Evolutionary conservation across 306 rosid species (phyloP).

Genomic region (Casuarina glauca): DNA sequence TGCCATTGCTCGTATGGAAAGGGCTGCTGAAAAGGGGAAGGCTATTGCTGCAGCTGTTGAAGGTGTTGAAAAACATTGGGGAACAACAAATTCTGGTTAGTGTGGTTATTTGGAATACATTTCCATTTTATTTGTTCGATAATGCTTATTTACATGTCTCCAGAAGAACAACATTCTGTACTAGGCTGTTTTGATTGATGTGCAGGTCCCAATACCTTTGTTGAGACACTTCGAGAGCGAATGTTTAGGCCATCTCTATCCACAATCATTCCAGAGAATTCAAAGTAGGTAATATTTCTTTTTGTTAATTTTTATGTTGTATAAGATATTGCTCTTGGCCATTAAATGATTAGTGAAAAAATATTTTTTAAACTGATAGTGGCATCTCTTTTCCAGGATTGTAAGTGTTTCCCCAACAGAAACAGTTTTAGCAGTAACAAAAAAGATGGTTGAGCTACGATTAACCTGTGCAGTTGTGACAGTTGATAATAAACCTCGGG

Average conservation of each 20-base stretch:
- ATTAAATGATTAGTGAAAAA: neutral
- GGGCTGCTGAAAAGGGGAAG: conserved; percentile 97
- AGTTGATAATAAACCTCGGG: conserved; percentile 70
- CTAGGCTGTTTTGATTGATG: conserved; percentile 28
- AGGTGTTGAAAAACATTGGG: conserved; percentile 96
- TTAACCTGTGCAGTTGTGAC: conserved; percentile 74
- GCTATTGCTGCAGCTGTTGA: conserved; percentile 99
- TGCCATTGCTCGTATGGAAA: conserved; percentile 96
- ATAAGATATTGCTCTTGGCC: neutral
- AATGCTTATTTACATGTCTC: neutral
- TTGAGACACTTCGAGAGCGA: conserved; percentile 80
- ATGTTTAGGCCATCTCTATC: conserved; percentile 93
- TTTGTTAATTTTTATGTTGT: conserved; percentile 13
- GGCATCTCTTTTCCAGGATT: conserved; percentile 54
- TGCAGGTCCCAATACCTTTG: conserved; percentile 78
- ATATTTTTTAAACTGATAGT: conserved; percentile 26
- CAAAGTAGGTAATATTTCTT: conserved; percentile 95
- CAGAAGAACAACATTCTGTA: neutral
- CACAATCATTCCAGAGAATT: conserved; percentile 81
- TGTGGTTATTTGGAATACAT: conserved; percentile 24
- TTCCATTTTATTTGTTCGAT: conserved; percentile 1
- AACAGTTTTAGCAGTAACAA: conserved; percentile 65
- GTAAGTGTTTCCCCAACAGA: conserved; percentile 69
- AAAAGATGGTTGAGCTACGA: conserved; percentile 79
- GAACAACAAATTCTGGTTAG: conserved; percentile 72